phyloP scores from a whole-genome alignment of 257 asterid genomes.

The Petrea volubilis region DNA sequence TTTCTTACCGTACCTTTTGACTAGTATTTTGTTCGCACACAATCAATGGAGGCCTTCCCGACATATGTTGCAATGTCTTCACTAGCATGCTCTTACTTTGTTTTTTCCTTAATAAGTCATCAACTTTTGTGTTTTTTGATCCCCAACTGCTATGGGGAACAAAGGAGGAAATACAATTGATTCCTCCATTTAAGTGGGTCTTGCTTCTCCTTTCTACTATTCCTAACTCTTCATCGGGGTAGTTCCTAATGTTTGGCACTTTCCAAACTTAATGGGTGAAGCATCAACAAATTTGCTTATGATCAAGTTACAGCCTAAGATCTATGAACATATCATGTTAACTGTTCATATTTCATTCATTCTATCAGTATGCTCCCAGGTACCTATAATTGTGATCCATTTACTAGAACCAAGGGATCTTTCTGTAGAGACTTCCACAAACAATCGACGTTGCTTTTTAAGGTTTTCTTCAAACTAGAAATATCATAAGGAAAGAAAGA shows the following conservation, averaged over 20 bases:
- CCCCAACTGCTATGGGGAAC: not conserved
- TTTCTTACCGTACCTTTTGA: not conserved
- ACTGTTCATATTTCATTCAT: not conserved
- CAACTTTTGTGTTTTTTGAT: not conserved
- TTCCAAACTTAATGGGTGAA: too few relatives aligned
- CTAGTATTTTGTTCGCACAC: not conserved
- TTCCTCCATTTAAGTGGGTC: slow-evolving; percentile 14
- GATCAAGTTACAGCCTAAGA: not conserved
- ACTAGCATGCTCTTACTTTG: not conserved
- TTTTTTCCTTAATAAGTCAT: not conserved
- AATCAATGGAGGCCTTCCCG: not conserved
- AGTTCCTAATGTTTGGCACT: too few relatives aligned
- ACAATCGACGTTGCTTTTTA: not conserved
- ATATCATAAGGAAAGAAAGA: not conserved
- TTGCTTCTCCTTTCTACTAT: not conserved
- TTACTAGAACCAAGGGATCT: not conserved
- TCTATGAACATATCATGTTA: not conserved
- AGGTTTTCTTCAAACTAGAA: not conserved
- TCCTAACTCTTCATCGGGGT: too few relatives aligned
- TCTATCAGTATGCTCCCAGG: not conserved
- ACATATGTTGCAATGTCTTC: not conserved
- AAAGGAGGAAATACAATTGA: not conserved
- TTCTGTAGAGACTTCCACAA: not conserved
- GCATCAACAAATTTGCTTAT: too few relatives aligned
- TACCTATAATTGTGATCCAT: not conserved